phyloP scores from a whole-genome alignment of 1,284 basidiomycete species.

The Boletus mariae region DNA sequence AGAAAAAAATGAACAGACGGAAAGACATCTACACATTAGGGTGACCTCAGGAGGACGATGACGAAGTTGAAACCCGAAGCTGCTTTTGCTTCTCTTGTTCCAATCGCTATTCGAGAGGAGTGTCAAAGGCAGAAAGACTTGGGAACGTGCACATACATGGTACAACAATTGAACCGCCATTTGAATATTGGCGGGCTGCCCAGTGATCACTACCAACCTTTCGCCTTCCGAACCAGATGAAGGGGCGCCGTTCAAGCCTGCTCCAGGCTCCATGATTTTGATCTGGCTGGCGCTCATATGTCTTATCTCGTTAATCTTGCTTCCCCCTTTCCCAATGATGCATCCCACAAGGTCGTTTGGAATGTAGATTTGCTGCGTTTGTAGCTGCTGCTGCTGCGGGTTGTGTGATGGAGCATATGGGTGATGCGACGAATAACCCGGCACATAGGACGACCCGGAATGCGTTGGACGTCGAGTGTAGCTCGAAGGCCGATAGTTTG shows the following conservation, averaged over 20 bases:
- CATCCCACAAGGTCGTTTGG: conserved; percentile 97
- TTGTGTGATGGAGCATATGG: conserved; percentile 41
- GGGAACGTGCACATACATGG: conserved; percentile 54
- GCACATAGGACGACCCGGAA: conserved; percentile 68
- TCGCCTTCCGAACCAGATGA: conserved; percentile 77
- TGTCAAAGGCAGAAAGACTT: conserved; percentile 11
- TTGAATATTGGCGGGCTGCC: conserved; percentile 91
- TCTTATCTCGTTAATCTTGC: conserved; percentile 99
- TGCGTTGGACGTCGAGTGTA: conserved; percentile 51
- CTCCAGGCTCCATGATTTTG: conserved; percentile 98
- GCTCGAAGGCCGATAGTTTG: conserved; percentile 54
- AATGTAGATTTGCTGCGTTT: conserved; percentile 98
- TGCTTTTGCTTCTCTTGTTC: conserved; percentile 89
- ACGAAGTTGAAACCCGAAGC: conserved; percentile 45
- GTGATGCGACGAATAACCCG: conserved; percentile 50
- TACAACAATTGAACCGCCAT: conserved; percentile 95
- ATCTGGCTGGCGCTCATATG: conserved; percentile 93
- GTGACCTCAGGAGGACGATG: conserved; percentile 27
- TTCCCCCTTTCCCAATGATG: conserved; percentile 98
- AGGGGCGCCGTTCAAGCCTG: conserved; percentile 64
- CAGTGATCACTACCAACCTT: conserved; percentile 90
- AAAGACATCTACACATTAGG: background rate
- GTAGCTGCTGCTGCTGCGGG: conserved; percentile 59
- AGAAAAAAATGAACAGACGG: background rate
- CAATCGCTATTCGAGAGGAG: conserved; percentile 52